phyloP scores from a whole-genome alignment of 2,329 filamentous ascomycete genomes.

The Fusarium sp. region DNA sequence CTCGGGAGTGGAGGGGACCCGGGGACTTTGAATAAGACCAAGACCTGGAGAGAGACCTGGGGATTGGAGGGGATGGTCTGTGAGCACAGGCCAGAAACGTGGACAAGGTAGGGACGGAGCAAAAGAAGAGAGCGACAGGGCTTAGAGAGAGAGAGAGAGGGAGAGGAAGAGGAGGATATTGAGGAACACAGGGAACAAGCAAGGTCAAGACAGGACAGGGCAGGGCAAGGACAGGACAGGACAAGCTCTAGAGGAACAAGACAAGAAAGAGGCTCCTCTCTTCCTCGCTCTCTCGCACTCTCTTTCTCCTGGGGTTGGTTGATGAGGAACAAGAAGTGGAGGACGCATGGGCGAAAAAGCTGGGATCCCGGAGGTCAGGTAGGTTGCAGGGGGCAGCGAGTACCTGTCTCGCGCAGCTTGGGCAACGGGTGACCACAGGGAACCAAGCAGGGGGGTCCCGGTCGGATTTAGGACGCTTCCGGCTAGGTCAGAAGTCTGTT shows the following conservation, averaged over 20 bases:
- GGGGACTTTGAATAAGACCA: conserved; percentile 15
- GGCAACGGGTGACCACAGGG: conserved; percentile 9
- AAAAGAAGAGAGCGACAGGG: neutral
- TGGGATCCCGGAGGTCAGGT: neutral
- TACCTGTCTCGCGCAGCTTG: conserved; percentile 4
- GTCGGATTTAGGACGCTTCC: conserved; percentile 36
- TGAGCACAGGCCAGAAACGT: conserved; percentile 28
- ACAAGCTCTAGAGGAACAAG: neutral
- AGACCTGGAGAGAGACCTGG: conserved; percentile 24
- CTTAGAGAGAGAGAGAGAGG: neutral
- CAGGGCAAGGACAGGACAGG: neutral
- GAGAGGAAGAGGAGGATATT: neutral
- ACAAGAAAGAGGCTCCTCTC: conserved; percentile 1
- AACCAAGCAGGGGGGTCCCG: conserved; percentile 26
- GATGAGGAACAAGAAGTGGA: conserved; percentile 25
- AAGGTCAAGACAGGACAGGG: neutral
- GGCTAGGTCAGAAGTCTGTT: conserved; percentile 29
- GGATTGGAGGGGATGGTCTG: conserved; percentile 33
- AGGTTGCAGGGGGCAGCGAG: neutral
- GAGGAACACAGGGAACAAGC: neutral
- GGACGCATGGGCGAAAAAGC: conserved; percentile 11
- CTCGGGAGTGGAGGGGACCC: conserved; percentile 22
- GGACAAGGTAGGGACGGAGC: conserved; percentile 17
- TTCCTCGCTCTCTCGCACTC: neutral
- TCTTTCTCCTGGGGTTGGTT: conserved; percentile 3